phyloP scores from a whole-genome alignment of 2,329 filamentous ascomycete species.

The Metarhizium brunneum region DNA sequence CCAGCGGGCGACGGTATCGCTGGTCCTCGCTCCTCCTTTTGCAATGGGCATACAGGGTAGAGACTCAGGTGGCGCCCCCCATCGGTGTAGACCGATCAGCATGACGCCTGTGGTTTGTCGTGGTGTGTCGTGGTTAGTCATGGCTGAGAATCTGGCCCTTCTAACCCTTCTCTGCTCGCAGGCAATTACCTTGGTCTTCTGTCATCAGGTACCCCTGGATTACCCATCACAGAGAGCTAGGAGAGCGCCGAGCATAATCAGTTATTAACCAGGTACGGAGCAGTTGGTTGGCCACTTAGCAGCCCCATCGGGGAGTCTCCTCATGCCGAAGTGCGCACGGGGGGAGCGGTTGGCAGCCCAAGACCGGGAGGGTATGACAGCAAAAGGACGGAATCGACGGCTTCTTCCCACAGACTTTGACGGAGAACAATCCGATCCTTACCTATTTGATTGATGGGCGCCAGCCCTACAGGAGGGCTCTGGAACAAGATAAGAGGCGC shows the following conservation, averaged over 20 bases:
- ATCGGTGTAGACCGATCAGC: too few species aligned
- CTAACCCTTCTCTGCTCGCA: not conserved
- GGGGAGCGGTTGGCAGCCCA: too few species aligned
- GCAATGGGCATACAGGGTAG: not conserved
- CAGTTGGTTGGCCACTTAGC: too few species aligned
- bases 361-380: too few species aligned
- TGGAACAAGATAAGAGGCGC: not conserved
- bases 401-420: not conserved
- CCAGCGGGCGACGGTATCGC: too few species aligned
- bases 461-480: not conserved
- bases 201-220: not conserved
- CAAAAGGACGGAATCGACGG: not conserved
- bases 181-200: not conserved
- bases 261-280: not conserved
- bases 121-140: not conserved
- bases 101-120: not conserved
- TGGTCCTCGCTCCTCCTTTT: too few species aligned
- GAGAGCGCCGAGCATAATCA: too few species aligned
- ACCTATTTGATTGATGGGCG: not conserved
- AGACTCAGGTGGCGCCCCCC: too few species aligned
- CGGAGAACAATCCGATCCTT: not conserved
- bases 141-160: not conserved
- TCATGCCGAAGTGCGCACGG: not conserved
- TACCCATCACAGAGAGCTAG: not conserved
- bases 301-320: not conserved